Base-by-base conservation (phyloP, 169 alveolate species). In the Plasmodium gonderi region DNA sequence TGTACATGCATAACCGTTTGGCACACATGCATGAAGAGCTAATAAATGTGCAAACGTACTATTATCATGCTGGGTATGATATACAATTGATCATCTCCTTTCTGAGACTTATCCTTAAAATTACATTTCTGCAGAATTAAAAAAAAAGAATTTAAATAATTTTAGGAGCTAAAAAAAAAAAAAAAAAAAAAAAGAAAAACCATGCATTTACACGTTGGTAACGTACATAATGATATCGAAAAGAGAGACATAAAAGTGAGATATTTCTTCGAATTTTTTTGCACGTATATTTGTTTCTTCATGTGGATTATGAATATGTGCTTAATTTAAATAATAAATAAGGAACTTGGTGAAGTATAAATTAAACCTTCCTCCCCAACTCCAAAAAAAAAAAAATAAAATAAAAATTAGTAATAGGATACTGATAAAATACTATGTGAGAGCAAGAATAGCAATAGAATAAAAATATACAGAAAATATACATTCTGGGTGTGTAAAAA, bases 41-140 rank as follows among this genome's bases (percentile, higher is more conserved):
- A 60, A 60, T 60, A 60, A 23, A 8, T 31, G 4, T 65, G 51
- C 54, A 54, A 54, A 29, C 93, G 20, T 75, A 87, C 93, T 78
- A 87, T 87, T 75, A 42, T 40, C 93, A 87, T 87, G 65, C 20
- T 83, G 51, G 36, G 40, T 75, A 60, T 5, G 87, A 67, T 44
- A 87, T 40, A 33, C 79, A 51, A 38, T 65, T 75, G 80, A 49
- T 75, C 78, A 23, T 75, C 72, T 40, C 54, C 87, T 74, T 26
- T 23, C 17, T 51, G 51, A 75, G 36, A 9, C 12, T 87, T 23
- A 60, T 26, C 45, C 3, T 17, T 38, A 26, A 76, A 31, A 20
- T 51, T 44, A 51, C 42, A 20, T 75, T 87, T 87, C 93, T 87
- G 45, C n/a, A 75, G 68, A 87, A 60, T 17, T 40, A 7, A 65